phyloP scores from a whole-genome alignment of 352 stramenopile genomes.

The Thraustochytrium striatum region DNA sequence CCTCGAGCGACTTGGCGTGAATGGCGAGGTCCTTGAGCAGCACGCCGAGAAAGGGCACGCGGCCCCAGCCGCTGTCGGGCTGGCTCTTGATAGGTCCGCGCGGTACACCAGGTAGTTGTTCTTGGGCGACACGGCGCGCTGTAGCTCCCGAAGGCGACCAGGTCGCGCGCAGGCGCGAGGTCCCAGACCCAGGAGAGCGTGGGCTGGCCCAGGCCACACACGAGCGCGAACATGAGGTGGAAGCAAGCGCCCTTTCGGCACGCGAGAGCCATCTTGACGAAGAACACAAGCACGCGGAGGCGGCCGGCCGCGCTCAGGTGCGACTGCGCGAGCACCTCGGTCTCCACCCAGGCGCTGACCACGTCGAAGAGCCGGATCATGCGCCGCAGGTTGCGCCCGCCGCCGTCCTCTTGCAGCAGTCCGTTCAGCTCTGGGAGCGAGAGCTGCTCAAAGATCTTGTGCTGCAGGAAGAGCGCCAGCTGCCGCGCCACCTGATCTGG shows the following conservation, averaged over 20 bases:
- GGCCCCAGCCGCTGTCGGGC: neutral
- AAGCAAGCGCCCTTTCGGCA: slow-evolving; percentile 31
- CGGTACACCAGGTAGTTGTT: slow-evolving; percentile 47
- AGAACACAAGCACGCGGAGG: slow-evolving; percentile 11
- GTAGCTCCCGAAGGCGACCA: slow-evolving; percentile 14
- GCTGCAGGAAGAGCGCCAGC: slow-evolving; percentile 15
- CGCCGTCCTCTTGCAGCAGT: neutral
- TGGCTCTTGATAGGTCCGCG: slow-evolving; percentile 31
- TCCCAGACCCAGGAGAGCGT: slow-evolving; percentile 40
- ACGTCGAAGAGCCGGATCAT: slow-evolving; percentile 30
- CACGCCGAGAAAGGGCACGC: slow-evolving; percentile 32
- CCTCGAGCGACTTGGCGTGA: too few relatives aligned
- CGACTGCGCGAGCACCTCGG: slow-evolving; percentile 16
- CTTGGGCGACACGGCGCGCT: slow-evolving; percentile 37
- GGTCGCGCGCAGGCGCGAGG: neutral
- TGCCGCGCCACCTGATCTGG: neutral
- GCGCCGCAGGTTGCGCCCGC: slow-evolving; percentile 3
- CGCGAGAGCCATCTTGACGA: neutral
- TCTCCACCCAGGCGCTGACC: slow-evolving; percentile 25
- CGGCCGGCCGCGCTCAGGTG: neutral
- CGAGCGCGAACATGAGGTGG: slow-evolving; percentile 43
- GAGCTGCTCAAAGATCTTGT: slow-evolving; percentile 11
- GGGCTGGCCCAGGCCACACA: slow-evolving; percentile 31
- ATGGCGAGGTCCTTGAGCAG: slow-evolving; percentile 44
- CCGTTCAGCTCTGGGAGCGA: neutral